Percentiles rank a stretch among this genome's conserved stretches.
These are phyloP conservation scores for Cicer chorassanicum DNA, from an alignment of 306 rosid genomes.

Conservation along the genomic window DNA sequence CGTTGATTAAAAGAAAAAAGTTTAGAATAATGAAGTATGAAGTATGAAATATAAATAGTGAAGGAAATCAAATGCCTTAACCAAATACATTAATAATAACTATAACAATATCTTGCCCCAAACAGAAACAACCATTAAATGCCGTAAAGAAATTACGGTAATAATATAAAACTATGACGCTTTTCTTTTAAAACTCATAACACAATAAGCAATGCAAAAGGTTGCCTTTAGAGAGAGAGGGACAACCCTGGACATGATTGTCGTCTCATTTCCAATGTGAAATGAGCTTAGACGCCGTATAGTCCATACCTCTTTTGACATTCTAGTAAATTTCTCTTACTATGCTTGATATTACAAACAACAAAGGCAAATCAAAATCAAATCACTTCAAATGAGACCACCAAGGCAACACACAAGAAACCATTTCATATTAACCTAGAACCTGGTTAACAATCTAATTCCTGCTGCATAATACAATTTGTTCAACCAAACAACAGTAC, in stretches of 20 bases:
- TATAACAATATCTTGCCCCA: slow-evolving; percentile 7
- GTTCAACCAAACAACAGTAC: neutral
- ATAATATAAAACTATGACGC: neutral
- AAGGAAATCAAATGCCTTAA: slow-evolving; percentile 15
- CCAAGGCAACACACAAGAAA: slow-evolving; percentile 2
- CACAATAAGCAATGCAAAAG: slow-evolving; percentile 1
- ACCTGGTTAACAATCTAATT: too few species aligned
- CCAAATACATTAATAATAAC: neutral
- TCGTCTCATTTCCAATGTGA: neutral
- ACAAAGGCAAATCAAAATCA: slow-evolving; percentile 30
- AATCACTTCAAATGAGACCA: slow-evolving; percentile 8
- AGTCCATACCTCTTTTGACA: neutral
- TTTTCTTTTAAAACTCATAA: slow-evolving; percentile 5
- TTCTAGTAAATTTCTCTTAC: neutral
- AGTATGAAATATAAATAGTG: neutral
- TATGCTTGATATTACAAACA: neutral
- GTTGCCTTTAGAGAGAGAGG: neutral
- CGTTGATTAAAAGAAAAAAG: slow-evolving; percentile 4
- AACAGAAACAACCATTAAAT: slow-evolving; percentile 20
- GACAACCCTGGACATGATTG: neutral
- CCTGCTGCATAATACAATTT: too few species aligned
- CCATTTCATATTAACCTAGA: neutral
- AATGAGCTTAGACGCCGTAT: neutral
- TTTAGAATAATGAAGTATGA: slow-evolving; percentile 7
- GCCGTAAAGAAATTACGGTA: neutral